A percentile compares a stretch with the other conserved stretches of the same genome.
These are phyloP conservation scores for Tolypocladium paradoxum DNA, from an alignment of 2,329 filamentous ascomycete species.

Conservation along the genomic window DNA sequence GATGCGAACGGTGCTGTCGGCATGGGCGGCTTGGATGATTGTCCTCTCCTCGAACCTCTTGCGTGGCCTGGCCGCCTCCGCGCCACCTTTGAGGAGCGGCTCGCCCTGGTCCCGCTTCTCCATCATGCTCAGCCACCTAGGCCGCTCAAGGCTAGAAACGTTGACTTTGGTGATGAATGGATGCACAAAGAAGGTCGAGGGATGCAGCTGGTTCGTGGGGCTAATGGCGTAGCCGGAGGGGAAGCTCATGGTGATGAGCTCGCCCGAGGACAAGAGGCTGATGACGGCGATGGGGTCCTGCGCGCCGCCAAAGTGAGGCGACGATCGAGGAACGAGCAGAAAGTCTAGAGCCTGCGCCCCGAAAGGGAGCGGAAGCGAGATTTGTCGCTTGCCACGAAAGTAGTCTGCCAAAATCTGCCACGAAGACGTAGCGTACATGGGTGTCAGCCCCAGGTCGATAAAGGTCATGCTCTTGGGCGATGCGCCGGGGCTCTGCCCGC, in stretches of 20 bases:
- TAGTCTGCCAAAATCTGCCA: slow-evolving; percentile 77
- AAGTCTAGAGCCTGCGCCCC: slow-evolving; percentile 72
- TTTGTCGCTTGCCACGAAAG: slow-evolving; percentile 65
- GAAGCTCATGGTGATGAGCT: slow-evolving; percentile 82
- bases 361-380: slow-evolving; percentile 62
- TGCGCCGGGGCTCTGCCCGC: slow-evolving; percentile 59
- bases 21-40: slow-evolving; percentile 77
- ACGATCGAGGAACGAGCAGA: slow-evolving; percentile 68
- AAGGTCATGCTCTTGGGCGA: slow-evolving; percentile 73
- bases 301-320: slow-evolving; percentile 76
- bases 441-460: slow-evolving; percentile 78
- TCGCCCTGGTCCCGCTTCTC: slow-evolving; percentile 75
- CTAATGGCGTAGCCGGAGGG: slow-evolving; percentile 84
- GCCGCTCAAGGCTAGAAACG: slow-evolving; percentile 65
- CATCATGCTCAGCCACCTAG: slow-evolving; percentile 81
- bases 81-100: slow-evolving; percentile 67
- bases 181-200: slow-evolving; percentile 79
- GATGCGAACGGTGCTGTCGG: slow-evolving; percentile 79
- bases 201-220: slow-evolving; percentile 85
- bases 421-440: slow-evolving; percentile 80
- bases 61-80: slow-evolving; percentile 55
- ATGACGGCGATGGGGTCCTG: slow-evolving; percentile 87
- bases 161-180: slow-evolving; percentile 71
- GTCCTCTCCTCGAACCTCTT: slow-evolving; percentile 76
- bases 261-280: slow-evolving; percentile 70